A percentile compares a stretch with the other conserved stretches of the same genome.
Conservation (phyloP, 805 yeast species). For the Naumovozyma baii region DNA sequence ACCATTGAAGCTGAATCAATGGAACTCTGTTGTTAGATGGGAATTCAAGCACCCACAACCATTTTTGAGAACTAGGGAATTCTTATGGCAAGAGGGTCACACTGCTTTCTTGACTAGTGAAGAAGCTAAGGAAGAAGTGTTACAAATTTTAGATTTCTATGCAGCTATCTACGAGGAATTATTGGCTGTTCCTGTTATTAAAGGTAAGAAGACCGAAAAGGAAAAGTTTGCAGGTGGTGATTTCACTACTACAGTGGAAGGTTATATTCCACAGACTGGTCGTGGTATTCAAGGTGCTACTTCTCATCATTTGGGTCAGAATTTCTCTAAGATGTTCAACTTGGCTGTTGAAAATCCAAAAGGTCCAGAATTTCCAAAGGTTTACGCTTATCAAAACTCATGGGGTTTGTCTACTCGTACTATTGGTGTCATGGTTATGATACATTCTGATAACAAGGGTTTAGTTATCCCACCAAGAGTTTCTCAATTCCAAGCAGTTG, state of each 20-base stretch:
- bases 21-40: slow-evolving; percentile 99
- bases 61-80: slow-evolving; percentile 95
- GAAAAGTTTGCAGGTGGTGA: slow-evolving; percentile 98
- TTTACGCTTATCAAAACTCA: slow-evolving; percentile 90
- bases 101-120: slow-evolving; percentile 85
- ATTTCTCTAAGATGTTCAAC: slow-evolving; percentile 97
- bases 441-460: slow-evolving; percentile 97
- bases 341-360: slow-evolving; percentile 92
- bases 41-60: slow-evolving; percentile 99
- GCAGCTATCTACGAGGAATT: slow-evolving; percentile 78
- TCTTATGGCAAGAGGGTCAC: slow-evolving; percentile 99
- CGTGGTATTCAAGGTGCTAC: slow-evolving; percentile 99
- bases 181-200: slow-evolving; percentile 93
- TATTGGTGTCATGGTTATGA: slow-evolving; percentile 99
- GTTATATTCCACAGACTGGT: slow-evolving; percentile 95
- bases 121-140: slow-evolving; percentile 76
- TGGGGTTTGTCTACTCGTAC: slow-evolving; percentile 99
- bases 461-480: slow-evolving; percentile 96
- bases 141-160: slow-evolving; percentile 78
- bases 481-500: slow-evolving; percentile 83
- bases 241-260: slow-evolving; percentile 92
- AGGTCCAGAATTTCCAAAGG: slow-evolving; percentile 77
- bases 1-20: slow-evolving; percentile 92
- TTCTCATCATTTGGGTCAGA: slow-evolving; percentile 94
- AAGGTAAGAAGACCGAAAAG: slow-evolving; percentile 92